phyloP scores from a whole-genome alignment of 2,329 filamentous ascomycete species.

The Claviceps cyperi region DNA sequence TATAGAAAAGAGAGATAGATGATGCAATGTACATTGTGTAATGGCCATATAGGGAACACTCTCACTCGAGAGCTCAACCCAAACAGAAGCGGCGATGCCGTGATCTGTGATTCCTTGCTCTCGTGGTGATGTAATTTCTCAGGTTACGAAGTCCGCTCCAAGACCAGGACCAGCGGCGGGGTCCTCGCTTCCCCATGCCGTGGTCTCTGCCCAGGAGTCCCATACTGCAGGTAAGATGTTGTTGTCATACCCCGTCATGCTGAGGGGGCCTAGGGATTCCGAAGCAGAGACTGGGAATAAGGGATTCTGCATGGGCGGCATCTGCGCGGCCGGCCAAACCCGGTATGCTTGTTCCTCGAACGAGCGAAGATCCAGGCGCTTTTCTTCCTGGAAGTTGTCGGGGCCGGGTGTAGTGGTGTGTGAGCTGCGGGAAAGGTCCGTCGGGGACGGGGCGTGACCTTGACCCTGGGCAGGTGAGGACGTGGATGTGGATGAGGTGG shows the following conservation, averaged over 20 bases:
- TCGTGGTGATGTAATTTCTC: too few relatives aligned
- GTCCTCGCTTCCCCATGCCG: slow-evolving; percentile 1
- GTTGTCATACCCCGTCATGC: background rate
- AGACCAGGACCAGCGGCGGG: background rate
- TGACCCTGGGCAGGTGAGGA: slow-evolving; percentile 5
- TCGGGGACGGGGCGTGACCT: background rate
- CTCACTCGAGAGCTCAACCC: too few relatives aligned
- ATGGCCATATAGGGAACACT: too few relatives aligned
- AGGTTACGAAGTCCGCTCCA: too few relatives aligned
- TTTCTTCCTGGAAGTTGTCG: slow-evolving; percentile 23
- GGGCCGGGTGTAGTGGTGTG: slow-evolving; percentile 19
- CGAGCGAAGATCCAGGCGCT: slow-evolving; percentile 18
- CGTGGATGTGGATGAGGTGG: slow-evolving; percentile 19
- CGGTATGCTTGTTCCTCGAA: slow-evolving; percentile 20
- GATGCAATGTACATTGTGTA: too few relatives aligned
- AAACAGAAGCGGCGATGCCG: too few relatives aligned
- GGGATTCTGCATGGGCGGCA: slow-evolving; percentile 13
- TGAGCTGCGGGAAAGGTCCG: slow-evolving; percentile 12
- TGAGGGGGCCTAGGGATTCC: slow-evolving; percentile 7
- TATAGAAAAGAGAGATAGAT: too few relatives aligned
- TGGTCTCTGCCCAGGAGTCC: slow-evolving; percentile 14
- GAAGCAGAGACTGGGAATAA: slow-evolving; percentile 16
- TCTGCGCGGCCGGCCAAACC: slow-evolving; percentile 13
- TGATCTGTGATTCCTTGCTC: too few relatives aligned
- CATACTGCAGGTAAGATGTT: background rate